A percentile compares a stretch with the other conserved stretches of the same genome.
Conservation (phyloP, 306 rosid genomes). For the Aeschynomene evenia region DNA sequence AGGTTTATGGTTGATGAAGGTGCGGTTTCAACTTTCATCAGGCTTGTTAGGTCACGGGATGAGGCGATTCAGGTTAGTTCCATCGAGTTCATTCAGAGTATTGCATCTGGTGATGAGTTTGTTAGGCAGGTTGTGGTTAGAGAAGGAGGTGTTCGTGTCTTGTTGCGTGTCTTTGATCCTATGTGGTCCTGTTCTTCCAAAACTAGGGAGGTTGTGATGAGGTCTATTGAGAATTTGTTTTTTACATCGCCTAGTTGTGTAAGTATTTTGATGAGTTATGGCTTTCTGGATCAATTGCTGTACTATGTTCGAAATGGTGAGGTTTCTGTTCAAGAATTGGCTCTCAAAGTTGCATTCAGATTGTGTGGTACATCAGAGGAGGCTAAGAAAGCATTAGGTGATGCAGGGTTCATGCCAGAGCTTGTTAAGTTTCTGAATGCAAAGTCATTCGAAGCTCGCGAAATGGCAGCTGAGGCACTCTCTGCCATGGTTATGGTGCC, state of each 20-base stretch:
- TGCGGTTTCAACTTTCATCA: slow-evolving; percentile 52
- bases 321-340: slow-evolving; percentile 67
- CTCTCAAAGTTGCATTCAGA: slow-evolving; percentile 63
- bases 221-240: slow-evolving; percentile 62
- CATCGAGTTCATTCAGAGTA: slow-evolving; percentile 52
- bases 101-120: slow-evolving; percentile 69
- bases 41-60: slow-evolving; percentile 54
- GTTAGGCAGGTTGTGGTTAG: slow-evolving; percentile 48
- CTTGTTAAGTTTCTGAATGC: slow-evolving; percentile 72
- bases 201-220: slow-evolving; percentile 55
- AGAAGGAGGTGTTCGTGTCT: slow-evolving; percentile 69
- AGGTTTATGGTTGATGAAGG: slow-evolving; percentile 83
- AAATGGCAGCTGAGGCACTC: slow-evolving; percentile 79
- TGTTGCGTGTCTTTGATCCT: slow-evolving; percentile 58
- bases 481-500: slow-evolving; percentile 64
- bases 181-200: slow-evolving; percentile 50
- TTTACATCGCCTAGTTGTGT: slow-evolving; percentile 48
- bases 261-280: slow-evolving; percentile 48
- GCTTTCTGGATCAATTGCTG: slow-evolving; percentile 66
- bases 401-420: slow-evolving; percentile 73
- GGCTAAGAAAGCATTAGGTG: slow-evolving; percentile 71
- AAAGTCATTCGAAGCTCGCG: slow-evolving; percentile 75
- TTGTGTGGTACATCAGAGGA: slow-evolving; percentile 64
- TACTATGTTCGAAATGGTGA: slow-evolving; percentile 65
- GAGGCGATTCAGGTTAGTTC: slow-evolving; percentile 68